A percentile compares a stretch with the other conserved stretches of the same genome.
phyloP scores from a whole-genome alignment of 2,329 filamentous ascomycete species.

The Trichoderma hamatum region DNA sequence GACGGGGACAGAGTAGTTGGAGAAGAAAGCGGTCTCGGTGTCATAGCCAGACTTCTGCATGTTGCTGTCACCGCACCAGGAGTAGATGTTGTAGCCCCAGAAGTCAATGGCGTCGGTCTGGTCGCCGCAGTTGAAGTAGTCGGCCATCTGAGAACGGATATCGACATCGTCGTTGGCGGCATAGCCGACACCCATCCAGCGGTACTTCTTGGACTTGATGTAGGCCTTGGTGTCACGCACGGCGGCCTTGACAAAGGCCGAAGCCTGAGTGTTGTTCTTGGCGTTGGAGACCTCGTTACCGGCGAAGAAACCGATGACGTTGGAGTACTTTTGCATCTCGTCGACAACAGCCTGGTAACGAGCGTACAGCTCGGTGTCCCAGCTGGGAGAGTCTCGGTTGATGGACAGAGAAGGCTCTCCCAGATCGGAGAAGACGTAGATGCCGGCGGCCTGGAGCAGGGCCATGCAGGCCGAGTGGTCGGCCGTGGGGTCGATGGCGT shows the following conservation, averaged over 20 bases:
- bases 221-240: conserved; percentile 95
- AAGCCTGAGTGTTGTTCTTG: conserved; percentile 83
- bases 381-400: conserved; percentile 76
- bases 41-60: conserved; percentile 79
- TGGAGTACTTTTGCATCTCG: conserved; percentile 77
- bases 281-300: conserved; percentile 97
- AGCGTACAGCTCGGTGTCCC: conserved; percentile 76
- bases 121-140: conserved; percentile 91
- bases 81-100: conserved; percentile 99
- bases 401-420: conserved; percentile 82
- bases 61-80: conserved; percentile 89
- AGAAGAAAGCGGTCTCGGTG: conserved; percentile 82
- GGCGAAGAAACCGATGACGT: conserved; percentile 96
- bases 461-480: conserved; percentile 87
- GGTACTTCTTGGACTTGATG: conserved; percentile 78
- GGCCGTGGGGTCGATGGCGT: conserved; percentile 79
- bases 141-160: conserved; percentile 78
- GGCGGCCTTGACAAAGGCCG: conserved; percentile 95
- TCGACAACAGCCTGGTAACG: conserved; percentile 88
- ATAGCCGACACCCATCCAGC: conserved; percentile 87
- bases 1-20: conserved; percentile 85
- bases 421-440: conserved; percentile 94
- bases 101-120: conserved; percentile 77
- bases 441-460: conserved; percentile 78
- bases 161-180: conserved; percentile 89